Conservation (phyloP, 495 filamentous ascomycete genomes). For the Trichoderma gamsii region DNA sequence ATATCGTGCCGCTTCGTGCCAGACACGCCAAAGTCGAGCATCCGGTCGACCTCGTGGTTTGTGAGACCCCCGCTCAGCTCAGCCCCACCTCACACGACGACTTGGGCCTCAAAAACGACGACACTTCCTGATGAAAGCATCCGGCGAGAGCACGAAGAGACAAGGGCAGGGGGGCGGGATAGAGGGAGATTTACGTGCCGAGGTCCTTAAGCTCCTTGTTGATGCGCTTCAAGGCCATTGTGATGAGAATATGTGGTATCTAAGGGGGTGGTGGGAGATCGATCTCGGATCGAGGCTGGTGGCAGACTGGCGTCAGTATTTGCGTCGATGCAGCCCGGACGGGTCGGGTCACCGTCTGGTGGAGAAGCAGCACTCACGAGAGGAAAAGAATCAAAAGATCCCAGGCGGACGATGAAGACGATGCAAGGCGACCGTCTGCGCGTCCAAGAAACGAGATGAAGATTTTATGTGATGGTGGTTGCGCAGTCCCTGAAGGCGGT, state of each 20-base stretch:
- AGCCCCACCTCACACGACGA: conserved; percentile 27
- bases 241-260: conserved; percentile 28
- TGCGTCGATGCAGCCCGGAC: conserved; percentile 14
- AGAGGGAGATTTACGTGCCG: conserved; percentile 71
- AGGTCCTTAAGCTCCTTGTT: conserved; percentile 99
- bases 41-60: not conserved
- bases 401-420: conserved; percentile 11
- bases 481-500: conserved; percentile 19
- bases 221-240: conserved; percentile 98
- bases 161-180: not conserved
- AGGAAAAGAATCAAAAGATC: not conserved
- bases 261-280: conserved; percentile 22
- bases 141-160: not conserved
- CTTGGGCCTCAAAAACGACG: conserved; percentile 9
- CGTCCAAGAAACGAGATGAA: not conserved
- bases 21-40: not conserved
- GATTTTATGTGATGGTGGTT: not conserved
- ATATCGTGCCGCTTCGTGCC: not conserved
- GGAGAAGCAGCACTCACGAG: conserved; percentile 18
- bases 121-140: not conserved
- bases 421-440: conserved; percentile 13
- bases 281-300: conserved; percentile 23
- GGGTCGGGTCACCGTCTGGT: conserved; percentile 20
- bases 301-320: conserved; percentile 16
- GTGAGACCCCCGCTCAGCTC: conserved; percentile 28